phyloP scores from a whole-genome alignment of 1,284 basidiomycete genomes.

The Pascua sp. region DNA sequence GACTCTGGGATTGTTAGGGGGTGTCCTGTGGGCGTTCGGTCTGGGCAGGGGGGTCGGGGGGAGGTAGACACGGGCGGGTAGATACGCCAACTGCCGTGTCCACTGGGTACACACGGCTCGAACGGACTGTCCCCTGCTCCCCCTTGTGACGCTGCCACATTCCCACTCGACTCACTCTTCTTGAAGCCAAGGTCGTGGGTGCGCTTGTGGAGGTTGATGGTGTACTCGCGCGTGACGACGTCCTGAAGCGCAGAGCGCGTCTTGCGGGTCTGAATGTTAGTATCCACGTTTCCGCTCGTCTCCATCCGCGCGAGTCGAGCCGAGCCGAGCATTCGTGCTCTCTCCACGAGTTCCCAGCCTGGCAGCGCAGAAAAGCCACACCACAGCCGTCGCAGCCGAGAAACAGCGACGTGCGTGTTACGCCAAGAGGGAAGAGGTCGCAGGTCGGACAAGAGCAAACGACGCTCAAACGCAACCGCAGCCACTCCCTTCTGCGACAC shows the following conservation, averaged over 20 bases:
- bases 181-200: slow-evolving; percentile 88
- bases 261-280: slow-evolving; percentile 64
- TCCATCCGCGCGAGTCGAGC: background rate
- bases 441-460: background rate
- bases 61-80: background rate
- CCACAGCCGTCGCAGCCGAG: background rate
- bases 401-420: background rate
- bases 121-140: background rate
- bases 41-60: background rate
- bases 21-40: background rate
- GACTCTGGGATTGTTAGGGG: slow-evolving; percentile 52
- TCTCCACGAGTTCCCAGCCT: background rate
- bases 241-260: slow-evolving; percentile 89
- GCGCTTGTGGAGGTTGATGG: slow-evolving; percentile 90
- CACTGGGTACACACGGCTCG: too few species aligned
- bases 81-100: background rate
- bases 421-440: background rate
- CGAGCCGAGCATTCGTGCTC: too few species aligned
- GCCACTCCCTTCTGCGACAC: background rate
- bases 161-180: slow-evolving; percentile 58
- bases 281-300: background rate
- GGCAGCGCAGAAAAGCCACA: background rate
- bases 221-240: slow-evolving; percentile 95
- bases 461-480: background rate
- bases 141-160: background rate